Evolutionary conservation across 345 rosid species (phyloP), one percentile per base, ranked within the genome.

Genomic region (Gossypium raimondii): DNA sequence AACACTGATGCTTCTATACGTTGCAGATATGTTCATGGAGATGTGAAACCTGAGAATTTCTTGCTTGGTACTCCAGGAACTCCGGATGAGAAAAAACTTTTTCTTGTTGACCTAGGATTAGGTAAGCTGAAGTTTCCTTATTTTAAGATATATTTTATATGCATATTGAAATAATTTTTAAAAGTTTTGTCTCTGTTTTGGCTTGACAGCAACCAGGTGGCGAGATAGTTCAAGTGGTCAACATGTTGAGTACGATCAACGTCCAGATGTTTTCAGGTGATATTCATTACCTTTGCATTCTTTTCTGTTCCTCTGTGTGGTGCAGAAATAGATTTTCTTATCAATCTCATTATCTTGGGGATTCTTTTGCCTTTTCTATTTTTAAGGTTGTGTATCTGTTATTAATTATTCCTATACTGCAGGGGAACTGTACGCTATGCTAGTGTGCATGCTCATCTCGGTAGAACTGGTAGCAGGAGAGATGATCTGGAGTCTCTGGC

Each of bases 381-480:
- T 25, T 65, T 29, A 24, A 73, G 62, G 50, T 75, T 71, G 56
- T 4, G 72, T 78, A 64, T 59, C 74, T 45, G 65, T 34, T 45
- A 44, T n/a, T 52, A 34, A 16, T 47, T 47, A 41, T 45, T 55
- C 11, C 7, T 73, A 17, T 76, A 53, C 55, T 82, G 77, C 89
- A 95, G 99, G 83, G 99, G 98, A 81, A 95, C 99, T 12, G 94
- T 95, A 67, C 89, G 98, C 45, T 94, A 94, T 86, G 97, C 98
- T 72, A 92, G 98, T 81, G 98, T 87, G 5, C 98, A 94, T 86
- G 93, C 98, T 78, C 98, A 94, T 85, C 95, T 94, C 75, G 98
- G 98, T 69, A 87, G 98, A 84, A 91, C 95, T 73, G 92, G 95
- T 70, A 94, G 98, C 83, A 77, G 98, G 80, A 91, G 98, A 78